Percentiles rank a stretch among this genome's conserved stretches.
These are phyloP conservation scores for Hypoxylon fragiforme DNA, from an alignment of 495 filamentous ascomycete genomes.

Conservation along the genomic window DNA sequence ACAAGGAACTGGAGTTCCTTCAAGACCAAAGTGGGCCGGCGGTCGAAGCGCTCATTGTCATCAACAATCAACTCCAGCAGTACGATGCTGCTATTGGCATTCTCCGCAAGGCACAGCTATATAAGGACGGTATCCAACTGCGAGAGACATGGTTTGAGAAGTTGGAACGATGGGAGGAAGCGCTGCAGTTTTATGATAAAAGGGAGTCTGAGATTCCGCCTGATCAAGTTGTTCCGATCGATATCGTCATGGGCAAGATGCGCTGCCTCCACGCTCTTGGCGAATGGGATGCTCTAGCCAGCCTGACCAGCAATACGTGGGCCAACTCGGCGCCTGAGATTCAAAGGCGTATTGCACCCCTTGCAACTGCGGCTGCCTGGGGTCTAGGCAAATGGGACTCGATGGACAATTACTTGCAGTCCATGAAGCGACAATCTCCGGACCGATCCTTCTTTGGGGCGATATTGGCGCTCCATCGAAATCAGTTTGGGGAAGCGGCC, in stretches of 20 bases:
- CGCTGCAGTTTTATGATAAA: conserved; percentile 85
- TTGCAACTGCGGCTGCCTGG: conserved; percentile 97
- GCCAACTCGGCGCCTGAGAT: conserved; percentile 80
- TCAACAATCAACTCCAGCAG: conserved; percentile 98
- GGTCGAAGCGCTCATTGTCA: conserved; percentile 94
- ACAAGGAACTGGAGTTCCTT: conserved; percentile 97
- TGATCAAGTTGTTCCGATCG: conserved; percentile 67
- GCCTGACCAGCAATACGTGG: conserved; percentile 91
- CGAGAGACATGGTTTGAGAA: conserved; percentile 99
- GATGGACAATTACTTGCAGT: conserved; percentile 93
- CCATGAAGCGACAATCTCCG: conserved; percentile 90
- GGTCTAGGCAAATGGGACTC: conserved; percentile 93
- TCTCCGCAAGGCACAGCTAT: conserved; percentile 88
- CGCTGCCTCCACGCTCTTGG: conserved; percentile 95
- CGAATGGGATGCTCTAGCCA: conserved; percentile 91
- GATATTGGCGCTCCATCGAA: conserved; percentile 89
- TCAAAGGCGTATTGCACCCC: conserved; percentile 81
- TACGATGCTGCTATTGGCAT: conserved; percentile 98
- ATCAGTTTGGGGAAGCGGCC: conserved; percentile 87
- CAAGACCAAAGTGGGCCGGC: conserved; percentile 95
- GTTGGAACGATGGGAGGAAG: conserved; percentile 96
- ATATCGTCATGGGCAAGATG: conserved; percentile 99
- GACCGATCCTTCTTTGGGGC: conserved; percentile 97
- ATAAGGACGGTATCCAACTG: conserved; percentile 86
- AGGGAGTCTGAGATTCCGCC: conserved; percentile 68